Percentiles rank a stretch among this genome's conserved stretches.
Evolutionary conservation across 805 yeast genomes (phyloP).

Genomic region (Candida glaebosa): DNA sequence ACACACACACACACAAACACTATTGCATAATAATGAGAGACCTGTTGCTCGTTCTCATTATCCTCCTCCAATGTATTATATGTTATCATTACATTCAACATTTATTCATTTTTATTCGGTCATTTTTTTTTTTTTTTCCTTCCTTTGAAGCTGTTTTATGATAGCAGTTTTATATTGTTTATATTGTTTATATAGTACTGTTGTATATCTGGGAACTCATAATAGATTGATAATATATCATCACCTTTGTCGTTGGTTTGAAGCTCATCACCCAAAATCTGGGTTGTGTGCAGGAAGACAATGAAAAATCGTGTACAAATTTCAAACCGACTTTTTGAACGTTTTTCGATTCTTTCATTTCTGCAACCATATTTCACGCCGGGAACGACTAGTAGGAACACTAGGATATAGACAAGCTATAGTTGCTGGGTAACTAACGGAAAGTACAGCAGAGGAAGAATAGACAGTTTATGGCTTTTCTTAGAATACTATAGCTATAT

Average conservation of each 20-base stretch:
- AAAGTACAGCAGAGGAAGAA: not conserved
- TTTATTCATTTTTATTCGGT: not conserved
- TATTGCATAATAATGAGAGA: not conserved
- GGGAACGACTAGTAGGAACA: no score
- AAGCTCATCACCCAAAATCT: not conserved
- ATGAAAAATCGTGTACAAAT: not conserved
- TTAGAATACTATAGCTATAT: not conserved
- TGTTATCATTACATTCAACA: not conserved
- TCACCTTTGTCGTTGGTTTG: not conserved
- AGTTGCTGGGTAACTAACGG: not conserved
- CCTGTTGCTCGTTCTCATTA: not conserved
- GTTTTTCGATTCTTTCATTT: not conserved
- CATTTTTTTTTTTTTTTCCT: not conserved
- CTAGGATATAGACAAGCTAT: no score
- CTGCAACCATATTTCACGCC: constrained; percentile 1
- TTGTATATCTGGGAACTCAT: constrained; percentile 1
- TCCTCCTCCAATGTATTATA: not conserved
- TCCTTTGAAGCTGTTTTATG: no score
- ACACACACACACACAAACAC: not conserved
- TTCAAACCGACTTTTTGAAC: not conserved
- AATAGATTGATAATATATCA: constrained; percentile 1
- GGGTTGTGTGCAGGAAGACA: not conserved
- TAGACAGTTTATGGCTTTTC: not conserved
- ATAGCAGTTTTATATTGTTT: not conserved
- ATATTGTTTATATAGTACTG: not conserved